These are phyloP conservation scores for Aspergillus carbonarius DNA, from an alignment of 2,329 filamentous ascomycete genomes.

Conservation along the genomic window DNA sequence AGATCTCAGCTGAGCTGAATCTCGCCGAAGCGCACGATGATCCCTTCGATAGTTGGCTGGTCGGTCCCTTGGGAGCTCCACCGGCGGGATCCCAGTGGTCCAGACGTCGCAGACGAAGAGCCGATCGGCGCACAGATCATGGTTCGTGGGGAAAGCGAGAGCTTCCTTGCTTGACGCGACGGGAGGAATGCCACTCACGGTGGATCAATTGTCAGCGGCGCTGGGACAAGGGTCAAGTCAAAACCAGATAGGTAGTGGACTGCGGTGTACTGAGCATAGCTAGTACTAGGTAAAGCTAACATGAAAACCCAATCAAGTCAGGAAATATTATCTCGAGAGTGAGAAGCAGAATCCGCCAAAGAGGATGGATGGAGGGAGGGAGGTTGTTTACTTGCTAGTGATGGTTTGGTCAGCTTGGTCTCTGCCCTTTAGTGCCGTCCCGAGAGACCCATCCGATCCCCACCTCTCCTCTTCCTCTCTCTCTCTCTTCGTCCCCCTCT, in stretches of 20 bases:
- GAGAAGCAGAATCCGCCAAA: not conserved
- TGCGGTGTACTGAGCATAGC: not conserved
- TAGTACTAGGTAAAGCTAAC: not conserved
- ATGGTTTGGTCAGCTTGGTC: not conserved
- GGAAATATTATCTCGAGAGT: not conserved
- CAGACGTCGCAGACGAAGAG: slow-evolving; percentile 3
- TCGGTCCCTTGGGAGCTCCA: slow-evolving; percentile 7
- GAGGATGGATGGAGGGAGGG: not conserved
- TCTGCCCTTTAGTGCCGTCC: not conserved
- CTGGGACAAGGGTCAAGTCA: not conserved
- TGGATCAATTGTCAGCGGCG: slow-evolving; percentile 14
- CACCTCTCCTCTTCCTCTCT: not conserved
- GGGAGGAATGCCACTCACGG: slow-evolving; percentile 11
- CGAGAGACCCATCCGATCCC: not conserved
- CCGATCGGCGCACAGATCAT: slow-evolving; percentile 26
- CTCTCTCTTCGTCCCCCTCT: not conserved
- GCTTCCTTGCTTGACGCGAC: slow-evolving; percentile 12
- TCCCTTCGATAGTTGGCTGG: slow-evolving; percentile 16
- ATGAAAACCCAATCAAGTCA: not conserved
- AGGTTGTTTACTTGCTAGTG: not conserved
- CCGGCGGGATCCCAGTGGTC: slow-evolving; percentile 11
- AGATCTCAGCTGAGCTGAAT: slow-evolving; percentile 19
- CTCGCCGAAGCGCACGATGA: slow-evolving; percentile 13
- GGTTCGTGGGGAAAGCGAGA: slow-evolving; percentile 16
- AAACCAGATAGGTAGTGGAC: not conserved